Percentiles rank a stretch among this genome's conserved stretches.
Conservation (phyloP, 2,329 filamentous ascomycete species). For the Macrophomina tecta region DNA sequence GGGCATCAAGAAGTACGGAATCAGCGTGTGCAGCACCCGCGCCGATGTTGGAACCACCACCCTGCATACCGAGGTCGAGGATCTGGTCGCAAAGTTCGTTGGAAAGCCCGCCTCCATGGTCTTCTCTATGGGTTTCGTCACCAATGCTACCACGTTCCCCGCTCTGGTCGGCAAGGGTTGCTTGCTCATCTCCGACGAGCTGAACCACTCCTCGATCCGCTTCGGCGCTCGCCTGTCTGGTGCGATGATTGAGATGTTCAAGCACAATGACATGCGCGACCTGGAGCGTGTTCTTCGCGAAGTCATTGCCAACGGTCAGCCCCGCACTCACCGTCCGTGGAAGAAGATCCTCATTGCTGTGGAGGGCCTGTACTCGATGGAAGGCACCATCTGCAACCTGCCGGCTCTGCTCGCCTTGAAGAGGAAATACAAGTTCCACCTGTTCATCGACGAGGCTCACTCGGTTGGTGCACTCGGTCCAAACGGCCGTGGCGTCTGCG, state of each 20-base stretch:
- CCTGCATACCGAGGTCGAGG: conserved; percentile 86
- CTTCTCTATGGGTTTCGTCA: conserved; percentile 99
- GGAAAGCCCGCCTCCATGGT: conserved; percentile 95
- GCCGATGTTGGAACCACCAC: conserved; percentile 87
- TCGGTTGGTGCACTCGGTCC: conserved; percentile 93
- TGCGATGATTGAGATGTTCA: conserved; percentile 94
- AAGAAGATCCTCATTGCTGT: conserved; percentile 98
- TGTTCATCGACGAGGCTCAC: conserved; percentile 97
- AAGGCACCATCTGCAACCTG: conserved; percentile 98
- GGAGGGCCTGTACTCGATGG: conserved; percentile 98
- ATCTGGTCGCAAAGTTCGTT: conserved; percentile 86
- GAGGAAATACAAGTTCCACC: conserved; percentile 94
- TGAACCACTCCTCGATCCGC: conserved; percentile 97
- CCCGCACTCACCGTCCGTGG: conserved; percentile 97
- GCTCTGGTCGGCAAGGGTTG: conserved; percentile 91
- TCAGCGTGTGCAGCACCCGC: conserved; percentile 81
- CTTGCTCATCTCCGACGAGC: conserved; percentile 92
- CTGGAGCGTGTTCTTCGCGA: conserved; percentile 87
- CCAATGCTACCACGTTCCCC: conserved; percentile 91
- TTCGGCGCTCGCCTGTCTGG: conserved; percentile 93
- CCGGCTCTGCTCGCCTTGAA: conserved; percentile 86
- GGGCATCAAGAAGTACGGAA: conserved; percentile 80
- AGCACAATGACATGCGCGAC: conserved; percentile 93
- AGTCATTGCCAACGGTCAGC: conserved; percentile 94
- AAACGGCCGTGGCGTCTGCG: conserved; percentile 88